A percentile compares a stretch with the other conserved stretches of the same genome.
phyloP scores from a whole-genome alignment of 331 rosid species.

The Cydonia oblonga region DNA sequence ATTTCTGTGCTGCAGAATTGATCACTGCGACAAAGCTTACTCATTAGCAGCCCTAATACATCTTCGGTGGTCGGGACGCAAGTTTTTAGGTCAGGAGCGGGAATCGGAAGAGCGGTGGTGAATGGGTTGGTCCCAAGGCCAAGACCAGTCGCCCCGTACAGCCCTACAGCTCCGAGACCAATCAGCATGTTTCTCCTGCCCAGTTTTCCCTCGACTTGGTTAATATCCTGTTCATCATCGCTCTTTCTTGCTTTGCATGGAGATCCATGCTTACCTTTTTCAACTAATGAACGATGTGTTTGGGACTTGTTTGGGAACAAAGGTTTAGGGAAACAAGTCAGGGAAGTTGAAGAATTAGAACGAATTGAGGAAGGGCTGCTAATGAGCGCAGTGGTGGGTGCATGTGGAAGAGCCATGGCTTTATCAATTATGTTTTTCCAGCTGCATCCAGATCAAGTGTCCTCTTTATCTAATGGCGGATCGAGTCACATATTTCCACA shows the following conservation, averaged over 20 bases:
- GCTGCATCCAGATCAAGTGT: no score
- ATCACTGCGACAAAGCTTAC: no score
- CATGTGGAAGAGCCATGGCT: no score
- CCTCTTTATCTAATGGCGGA: no score
- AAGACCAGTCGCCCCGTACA: neutral
- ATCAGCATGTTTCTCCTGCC: neutral
- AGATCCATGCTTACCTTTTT: neutral
- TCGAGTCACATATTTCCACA: no score
- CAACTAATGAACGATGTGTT: neutral
- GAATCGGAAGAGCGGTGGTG: slow-evolving; percentile 16
- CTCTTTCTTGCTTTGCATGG: neutral
- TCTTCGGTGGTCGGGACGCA: slow-evolving; percentile 32
- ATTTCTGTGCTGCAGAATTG: no score
- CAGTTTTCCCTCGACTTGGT: neutral
- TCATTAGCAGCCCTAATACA: no score
- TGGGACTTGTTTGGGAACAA: neutral
- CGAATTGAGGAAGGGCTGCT: neutral
- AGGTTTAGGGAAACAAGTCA: neutral
- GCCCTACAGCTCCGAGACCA: neutral
- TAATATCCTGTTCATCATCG: neutral
- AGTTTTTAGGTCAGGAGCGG: slow-evolving; percentile 22
- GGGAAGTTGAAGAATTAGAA: neutral
- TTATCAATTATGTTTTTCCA: no score
- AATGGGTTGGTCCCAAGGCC: neutral
- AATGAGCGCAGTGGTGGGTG: no score